A percentile compares a stretch with the other conserved stretches of the same genome.
phyloP scores from a whole-genome alignment of 805 yeast genomes.

The Candida morakotiae region DNA sequence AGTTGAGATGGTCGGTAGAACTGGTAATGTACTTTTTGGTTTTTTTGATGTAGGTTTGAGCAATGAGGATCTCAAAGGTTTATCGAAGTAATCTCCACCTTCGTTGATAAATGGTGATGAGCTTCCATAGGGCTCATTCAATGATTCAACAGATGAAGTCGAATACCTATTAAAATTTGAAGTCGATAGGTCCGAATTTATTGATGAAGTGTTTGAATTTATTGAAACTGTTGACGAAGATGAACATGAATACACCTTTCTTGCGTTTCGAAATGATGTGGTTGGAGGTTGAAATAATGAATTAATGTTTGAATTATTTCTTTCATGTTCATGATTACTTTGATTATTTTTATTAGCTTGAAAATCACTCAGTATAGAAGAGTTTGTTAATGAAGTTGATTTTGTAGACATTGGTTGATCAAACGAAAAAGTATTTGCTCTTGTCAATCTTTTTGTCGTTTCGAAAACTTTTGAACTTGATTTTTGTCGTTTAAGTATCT shows the following conservation, averaged over 20 bases:
- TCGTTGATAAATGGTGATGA: constrained; percentile 4
- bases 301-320: constrained; percentile 2
- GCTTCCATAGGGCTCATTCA: constrained; percentile 21
- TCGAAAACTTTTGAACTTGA: constrained; percentile 13
- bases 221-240: constrained; percentile 22
- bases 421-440: constrained; percentile 26
- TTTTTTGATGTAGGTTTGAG: not conserved
- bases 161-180: not conserved
- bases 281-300: constrained; percentile 24
- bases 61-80: not conserved
- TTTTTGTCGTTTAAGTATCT: constrained; percentile 30
- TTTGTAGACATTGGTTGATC: constrained; percentile 16
- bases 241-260: constrained; percentile 18
- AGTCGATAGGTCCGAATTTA: constrained; percentile 2
- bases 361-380: too few relatives aligned
- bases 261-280: constrained; percentile 17
- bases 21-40: constrained; percentile 1
- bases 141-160: constrained; percentile 27
- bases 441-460: constrained; percentile 10
- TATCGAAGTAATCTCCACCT: not conserved
- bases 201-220: constrained; percentile 6
- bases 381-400: too few relatives aligned
- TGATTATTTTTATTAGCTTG: not conserved
- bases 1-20: constrained; percentile 1
- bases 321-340: not conserved